These are phyloP conservation scores for Globisporangium barbulae DNA, from an alignment of 352 stramenopile genomes.

Conservation along the genomic window DNA sequence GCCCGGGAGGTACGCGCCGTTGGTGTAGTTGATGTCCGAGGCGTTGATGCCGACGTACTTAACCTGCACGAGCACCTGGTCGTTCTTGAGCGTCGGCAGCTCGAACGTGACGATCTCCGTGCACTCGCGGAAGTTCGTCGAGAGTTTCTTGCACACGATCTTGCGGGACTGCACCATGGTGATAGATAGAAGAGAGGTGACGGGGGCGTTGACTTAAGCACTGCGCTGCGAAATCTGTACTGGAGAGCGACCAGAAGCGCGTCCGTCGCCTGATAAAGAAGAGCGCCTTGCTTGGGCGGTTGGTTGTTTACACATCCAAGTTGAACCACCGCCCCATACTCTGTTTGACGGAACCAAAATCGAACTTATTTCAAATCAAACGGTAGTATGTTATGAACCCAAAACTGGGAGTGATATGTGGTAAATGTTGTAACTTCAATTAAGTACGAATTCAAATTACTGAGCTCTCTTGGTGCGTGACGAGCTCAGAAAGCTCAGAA, in stretches of 20 bases:
- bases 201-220: slow-evolving; percentile 1
- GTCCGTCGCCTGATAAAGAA: not conserved
- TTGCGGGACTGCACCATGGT: slow-evolving; percentile 60
- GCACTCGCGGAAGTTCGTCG: slow-evolving; percentile 76
- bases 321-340: slow-evolving; percentile 1
- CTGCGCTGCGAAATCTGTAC: slow-evolving; percentile 5
- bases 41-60: slow-evolving; percentile 44
- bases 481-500: not conserved
- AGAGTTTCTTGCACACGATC: slow-evolving; percentile 79
- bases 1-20: slow-evolving; percentile 45
- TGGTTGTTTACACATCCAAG: slow-evolving; percentile 11
- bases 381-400: not conserved
- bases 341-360: slow-evolving; percentile 6
- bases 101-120: slow-evolving; percentile 56
- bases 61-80: slow-evolving; percentile 47
- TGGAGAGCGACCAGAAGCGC: not conserved
- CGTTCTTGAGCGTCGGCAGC: slow-evolving; percentile 34
- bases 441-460: not conserved
- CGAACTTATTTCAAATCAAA: not conserved
- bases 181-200: not conserved
- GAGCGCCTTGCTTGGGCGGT: not conserved
- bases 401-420: not conserved
- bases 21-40: slow-evolving; percentile 60
- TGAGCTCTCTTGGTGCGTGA: too few species aligned
- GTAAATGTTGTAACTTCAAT: not conserved